Evolutionary conservation across 208 protist genomes (phyloP), one percentile per base, ranked within the genome.

Genomic region (Leishmania tropica): DNA sequence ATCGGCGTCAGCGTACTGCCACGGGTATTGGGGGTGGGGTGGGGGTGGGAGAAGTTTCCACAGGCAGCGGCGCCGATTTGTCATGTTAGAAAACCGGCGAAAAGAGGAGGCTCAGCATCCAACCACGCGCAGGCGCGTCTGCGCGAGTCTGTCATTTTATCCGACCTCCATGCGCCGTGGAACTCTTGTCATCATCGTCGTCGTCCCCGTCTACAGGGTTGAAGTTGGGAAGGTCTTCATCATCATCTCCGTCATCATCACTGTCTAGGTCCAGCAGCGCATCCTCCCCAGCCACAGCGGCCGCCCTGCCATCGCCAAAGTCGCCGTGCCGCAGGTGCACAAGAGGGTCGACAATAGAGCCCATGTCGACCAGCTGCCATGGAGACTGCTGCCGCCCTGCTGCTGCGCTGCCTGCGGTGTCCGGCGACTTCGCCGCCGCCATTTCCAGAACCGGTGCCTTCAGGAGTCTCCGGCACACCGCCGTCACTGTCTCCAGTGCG

Each of bases 401-500:
- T 6, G 47, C 10, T 67, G 42, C 31, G 42, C 17, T 70, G 35
- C 54, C 21, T 35, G 73, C 19, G 2, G 73, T 60, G 73, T 76
- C 53, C 76, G 37, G 21, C 60, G 76, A 45, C 76, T 17, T 48
- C 15, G 28, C 31, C 37, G 15, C 54, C 37, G 56, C 19, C 58
- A 47, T n/a, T 58, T 56, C 78, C 85, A 81, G 31, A 56, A 93
- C 87, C 3, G 94, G 90, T 8, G 90, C 83, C 76, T 87, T 86
- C 45, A 97, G 77, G 40, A 97, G 83, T 1, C 60, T 76, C 28
- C 92, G 90, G 80, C 90, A 93, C 17, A 96, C 65, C 51, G 76
- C 68, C 35, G 89, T 85, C 28, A 97, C 85, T 31, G 74, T 80
- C 17, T 84, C 83, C 75, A 97, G 75, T 15, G 87, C 81, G 6